Evolutionary conservation across 2,329 filamentous ascomycete species (phyloP), one percentile per base, ranked within the genome.

Genomic region (Byssothecium circinans): DNA sequence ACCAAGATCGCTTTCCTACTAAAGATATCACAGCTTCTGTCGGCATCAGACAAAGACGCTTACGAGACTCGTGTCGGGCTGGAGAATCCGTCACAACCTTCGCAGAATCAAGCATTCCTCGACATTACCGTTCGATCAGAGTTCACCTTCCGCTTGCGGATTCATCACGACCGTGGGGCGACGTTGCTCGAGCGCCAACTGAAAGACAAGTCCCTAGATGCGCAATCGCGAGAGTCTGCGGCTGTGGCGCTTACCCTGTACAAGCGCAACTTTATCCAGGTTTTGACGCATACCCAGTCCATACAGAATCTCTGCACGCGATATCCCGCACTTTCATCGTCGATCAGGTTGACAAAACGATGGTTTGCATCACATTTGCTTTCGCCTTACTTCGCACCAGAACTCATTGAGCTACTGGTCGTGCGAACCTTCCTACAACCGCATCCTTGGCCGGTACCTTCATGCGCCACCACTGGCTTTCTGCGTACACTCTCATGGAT

Each of bases 351-450:
- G 2, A 79, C 88, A 36, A 97, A 97, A 75, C 82, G 85, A 63
- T 99, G 94, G 94, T 94, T 96, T 70, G 81, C 83, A 54, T 80
- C 81, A 2, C 94, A 99, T 68, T 85, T 95, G 57, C 82, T 99
- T 8, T 77, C 82, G 3, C 80, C 79, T 12, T 88, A 96, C 68
- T 79, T 97, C 57, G 78, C 81, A 23, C 84, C 89, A 27, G 90
- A 95, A 67, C 76, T 96, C 37, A 81, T 96, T 50, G 94, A 99
- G 73, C 81, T 99, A 14, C 75, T 96, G 40, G 88, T 86, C 11
- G 79, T 88, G 2, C 85, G 85, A 42, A 83, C 84, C 14, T 99
- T 97, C 74, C 75, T 94, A 8, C 83, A 87, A 40, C 88, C 91
- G 0, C 85, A 88, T 56, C 91, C 94, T 0, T 96, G 89, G 87